These are phyloP conservation scores for Gardenia jasminoides DNA, from an alignment of 257 asterid genomes.

Conservation along the genomic window DNA sequence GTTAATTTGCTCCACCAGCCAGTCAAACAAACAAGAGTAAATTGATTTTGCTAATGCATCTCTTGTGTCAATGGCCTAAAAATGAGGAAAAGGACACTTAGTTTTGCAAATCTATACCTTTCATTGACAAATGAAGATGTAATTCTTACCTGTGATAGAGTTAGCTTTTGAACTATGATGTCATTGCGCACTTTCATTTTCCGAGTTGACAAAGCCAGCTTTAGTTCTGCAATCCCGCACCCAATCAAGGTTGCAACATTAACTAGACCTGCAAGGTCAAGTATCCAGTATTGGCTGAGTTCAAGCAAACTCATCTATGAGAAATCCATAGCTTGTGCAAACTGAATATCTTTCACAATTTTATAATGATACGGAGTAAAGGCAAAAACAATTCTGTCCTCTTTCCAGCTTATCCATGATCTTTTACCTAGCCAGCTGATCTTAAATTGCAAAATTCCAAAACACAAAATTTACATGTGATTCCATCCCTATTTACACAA, in stretches of 20 bases:
- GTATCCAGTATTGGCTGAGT: conserved; percentile 6
- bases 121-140: not conserved
- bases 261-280: conserved; percentile 56
- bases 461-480: not conserved
- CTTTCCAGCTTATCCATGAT: not conserved
- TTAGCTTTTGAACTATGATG: conserved; percentile 73
- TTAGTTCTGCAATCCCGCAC: conserved; percentile 64
- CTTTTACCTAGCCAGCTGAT: not conserved
- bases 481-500: not conserved
- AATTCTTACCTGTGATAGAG: conserved; percentile 67
- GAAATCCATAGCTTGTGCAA: not conserved
- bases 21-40: conserved; percentile 92
- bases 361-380: not conserved
- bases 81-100: conserved; percentile 21
- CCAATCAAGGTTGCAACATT: conserved; percentile 77
- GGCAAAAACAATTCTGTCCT: not conserved
- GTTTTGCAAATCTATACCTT: too few relatives aligned
- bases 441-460: not conserved
- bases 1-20: conserved; percentile 96
- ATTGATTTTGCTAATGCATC: conserved; percentile 96
- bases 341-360: not conserved
- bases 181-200: conserved; percentile 89
- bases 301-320: conserved; percentile 9
- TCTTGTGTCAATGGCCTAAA: conserved; percentile 85
- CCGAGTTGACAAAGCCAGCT: conserved; percentile 85